Evolutionary conservation across 2,329 filamentous ascomycete species (phyloP).

Genomic region (Neofusicoccum umdonicola): DNA sequence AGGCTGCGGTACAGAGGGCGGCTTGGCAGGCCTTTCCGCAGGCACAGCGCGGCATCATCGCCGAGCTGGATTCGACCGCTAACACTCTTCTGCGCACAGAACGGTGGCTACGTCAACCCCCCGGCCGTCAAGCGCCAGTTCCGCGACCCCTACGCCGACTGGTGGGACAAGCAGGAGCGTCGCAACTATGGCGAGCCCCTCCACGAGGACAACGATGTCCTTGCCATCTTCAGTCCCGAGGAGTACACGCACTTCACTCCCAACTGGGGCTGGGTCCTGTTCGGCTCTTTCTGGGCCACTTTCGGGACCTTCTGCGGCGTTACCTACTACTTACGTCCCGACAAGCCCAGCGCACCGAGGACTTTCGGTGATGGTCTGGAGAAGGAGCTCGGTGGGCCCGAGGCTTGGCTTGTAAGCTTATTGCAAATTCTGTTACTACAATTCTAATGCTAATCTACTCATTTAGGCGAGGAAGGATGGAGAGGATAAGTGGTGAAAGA

Average conservation of each 20-base stretch:
- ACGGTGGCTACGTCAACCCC: constrained; percentile 81
- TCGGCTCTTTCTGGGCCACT: constrained; percentile 44
- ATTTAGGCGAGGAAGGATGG: constrained; percentile 22
- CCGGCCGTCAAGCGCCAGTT: constrained; percentile 80
- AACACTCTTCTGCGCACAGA: constrained; percentile 49
- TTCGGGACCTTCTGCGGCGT: constrained; percentile 41
- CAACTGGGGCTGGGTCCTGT: constrained; percentile 64
- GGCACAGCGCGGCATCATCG: background rate
- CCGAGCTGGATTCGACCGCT: background rate
- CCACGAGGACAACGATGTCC: constrained; percentile 92
- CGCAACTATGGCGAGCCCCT: constrained; percentile 95
- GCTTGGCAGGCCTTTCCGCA: background rate
- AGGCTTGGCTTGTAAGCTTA: constrained; percentile 39
- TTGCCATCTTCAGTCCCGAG: constrained; percentile 85
- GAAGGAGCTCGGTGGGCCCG: constrained; percentile 47
- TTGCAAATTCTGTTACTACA: background rate
- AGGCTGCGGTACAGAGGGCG: background rate
- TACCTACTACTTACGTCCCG: constrained; percentile 43
- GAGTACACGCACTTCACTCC: constrained; percentile 83
- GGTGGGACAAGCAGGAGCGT: constrained; percentile 97
- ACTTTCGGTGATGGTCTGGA: constrained; percentile 49
- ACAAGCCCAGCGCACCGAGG: constrained; percentile 45
- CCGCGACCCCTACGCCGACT: constrained; percentile 88
- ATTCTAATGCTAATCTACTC: background rate
- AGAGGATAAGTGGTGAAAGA: constrained; percentile 20